phyloP scores from a whole-genome alignment of 768 basidiomycete species.

The Termitomyces sp. region DNA sequence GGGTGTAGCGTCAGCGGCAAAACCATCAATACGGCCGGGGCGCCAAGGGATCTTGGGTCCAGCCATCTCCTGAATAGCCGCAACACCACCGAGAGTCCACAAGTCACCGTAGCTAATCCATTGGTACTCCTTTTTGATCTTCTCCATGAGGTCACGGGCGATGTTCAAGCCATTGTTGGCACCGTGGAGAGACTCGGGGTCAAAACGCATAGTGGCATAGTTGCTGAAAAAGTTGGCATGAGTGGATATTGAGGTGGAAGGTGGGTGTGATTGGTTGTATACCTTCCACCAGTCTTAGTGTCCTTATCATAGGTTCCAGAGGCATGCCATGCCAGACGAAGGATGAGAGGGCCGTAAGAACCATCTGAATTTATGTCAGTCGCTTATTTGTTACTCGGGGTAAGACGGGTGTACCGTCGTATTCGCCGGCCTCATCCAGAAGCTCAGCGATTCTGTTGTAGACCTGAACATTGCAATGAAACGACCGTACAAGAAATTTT shows the following conservation, averaged over 20 bases:
- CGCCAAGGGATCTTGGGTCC: constrained; percentile 95
- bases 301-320: constrained; percentile 91
- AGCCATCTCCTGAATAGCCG: constrained; percentile 88
- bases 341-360: constrained; percentile 81
- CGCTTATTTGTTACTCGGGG: constrained; percentile 8
- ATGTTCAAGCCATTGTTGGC: constrained; percentile 83
- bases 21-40: constrained; percentile 88
- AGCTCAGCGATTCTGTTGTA: constrained; percentile 86
- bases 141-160: constrained; percentile 81
- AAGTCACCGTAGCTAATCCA: constrained; percentile 97
- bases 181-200: constrained; percentile 78
- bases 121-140: constrained; percentile 80
- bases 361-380: constrained; percentile 52
- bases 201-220: constrained; percentile 98
- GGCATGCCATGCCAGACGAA: constrained; percentile 94
- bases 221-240: constrained; percentile 51
- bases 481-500: background rate
- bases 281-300: constrained; percentile 78
- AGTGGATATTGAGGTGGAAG: background rate
- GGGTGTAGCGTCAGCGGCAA: constrained; percentile 69
- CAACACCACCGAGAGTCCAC: constrained; percentile 95
- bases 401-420: constrained; percentile 64
- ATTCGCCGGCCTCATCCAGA: constrained; percentile 73
- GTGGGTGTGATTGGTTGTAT: constrained; percentile 11
- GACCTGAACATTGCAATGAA: constrained; percentile 44